Percentiles rank a stretch among this genome's conserved stretches.
Evolutionary conservation across 1,284 basidiomycete genomes (phyloP).

Genomic region (Volvariella volvacea): DNA sequence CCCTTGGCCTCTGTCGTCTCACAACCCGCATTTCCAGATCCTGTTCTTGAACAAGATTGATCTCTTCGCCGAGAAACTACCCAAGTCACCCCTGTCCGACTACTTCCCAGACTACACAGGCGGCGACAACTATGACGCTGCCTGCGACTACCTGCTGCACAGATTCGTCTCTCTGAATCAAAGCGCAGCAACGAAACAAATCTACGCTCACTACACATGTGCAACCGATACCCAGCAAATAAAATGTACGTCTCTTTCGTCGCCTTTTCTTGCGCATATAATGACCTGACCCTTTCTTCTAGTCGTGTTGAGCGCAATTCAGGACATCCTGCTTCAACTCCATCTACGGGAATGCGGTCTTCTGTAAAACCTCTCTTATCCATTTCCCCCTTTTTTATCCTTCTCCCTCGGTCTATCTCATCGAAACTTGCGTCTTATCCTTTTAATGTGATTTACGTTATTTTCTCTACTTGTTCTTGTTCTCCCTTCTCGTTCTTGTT

Average conservation of each 20-base stretch:
- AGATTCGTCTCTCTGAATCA: conserved; percentile 86
- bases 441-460: too few species aligned
- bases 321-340: conserved; percentile 77
- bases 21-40: conserved; percentile 39
- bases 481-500: too few species aligned
- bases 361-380: conserved; percentile 36
- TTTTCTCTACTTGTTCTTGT: too few species aligned
- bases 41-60: conserved; percentile 96
- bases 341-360: conserved; percentile 84
- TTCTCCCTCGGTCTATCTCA: too few species aligned
- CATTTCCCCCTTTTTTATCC: not conserved
- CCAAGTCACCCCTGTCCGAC: conserved; percentile 77
- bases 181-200: conserved; percentile 80
- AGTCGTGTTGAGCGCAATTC: conserved; percentile 80
- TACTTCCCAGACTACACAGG: conserved; percentile 87
- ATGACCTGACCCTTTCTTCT: conserved; percentile 4
- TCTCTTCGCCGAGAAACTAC: conserved; percentile 91
- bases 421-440: too few species aligned
- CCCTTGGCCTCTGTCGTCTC: conserved; percentile 5
- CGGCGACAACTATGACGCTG: conserved; percentile 80
- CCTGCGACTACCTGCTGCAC: conserved; percentile 81
- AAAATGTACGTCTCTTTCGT: conserved; percentile 57
- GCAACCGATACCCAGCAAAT: conserved; percentile 88
- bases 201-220: conserved; percentile 86
- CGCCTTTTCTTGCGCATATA: conserved; percentile 2